Evolutionary conservation across 2,329 filamentous ascomycete species (phyloP).

Genomic region (Epicoccum nigrum): DNA sequence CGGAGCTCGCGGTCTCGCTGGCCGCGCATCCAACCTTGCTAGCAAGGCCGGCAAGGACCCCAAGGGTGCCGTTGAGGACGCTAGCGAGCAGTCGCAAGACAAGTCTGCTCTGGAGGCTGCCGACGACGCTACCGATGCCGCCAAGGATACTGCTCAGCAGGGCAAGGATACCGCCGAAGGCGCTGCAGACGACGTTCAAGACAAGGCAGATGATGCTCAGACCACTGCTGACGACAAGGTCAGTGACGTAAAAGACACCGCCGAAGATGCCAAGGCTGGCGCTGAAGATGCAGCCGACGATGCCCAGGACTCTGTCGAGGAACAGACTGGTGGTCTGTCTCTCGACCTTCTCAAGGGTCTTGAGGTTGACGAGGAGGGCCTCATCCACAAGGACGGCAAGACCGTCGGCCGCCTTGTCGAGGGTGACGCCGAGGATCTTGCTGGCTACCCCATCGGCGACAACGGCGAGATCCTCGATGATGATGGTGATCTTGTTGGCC

Average conservation of each 20-base stretch:
- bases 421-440: constrained; percentile 60
- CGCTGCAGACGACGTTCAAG: constrained; percentile 38
- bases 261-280: constrained; percentile 38
- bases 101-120: constrained; percentile 43
- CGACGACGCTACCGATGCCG: constrained; percentile 39
- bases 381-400: constrained; percentile 58
- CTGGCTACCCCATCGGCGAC: constrained; percentile 59
- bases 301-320: constrained; percentile 34
- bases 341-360: constrained; percentile 57
- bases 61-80: constrained; percentile 46
- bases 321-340: constrained; percentile 47
- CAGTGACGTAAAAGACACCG: constrained; percentile 44
- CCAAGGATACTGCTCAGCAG: constrained; percentile 37
- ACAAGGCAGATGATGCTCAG: constrained; percentile 44
- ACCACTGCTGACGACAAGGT: constrained; percentile 42
- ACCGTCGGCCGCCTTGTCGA: constrained; percentile 57
- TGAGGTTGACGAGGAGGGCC: constrained; percentile 61
- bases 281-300: constrained; percentile 41
- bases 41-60: constrained; percentile 51
- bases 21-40: constrained; percentile 54
- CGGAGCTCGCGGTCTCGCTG: constrained; percentile 55
- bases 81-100: constrained; percentile 42
- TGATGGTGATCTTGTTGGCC: constrained; percentile 61
- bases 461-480: constrained; percentile 63
- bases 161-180: constrained; percentile 35